Evolutionary conservation across 495 filamentous ascomycete genomes (phyloP).

Genomic region (Hyphodiscus hymeniophilus): DNA sequence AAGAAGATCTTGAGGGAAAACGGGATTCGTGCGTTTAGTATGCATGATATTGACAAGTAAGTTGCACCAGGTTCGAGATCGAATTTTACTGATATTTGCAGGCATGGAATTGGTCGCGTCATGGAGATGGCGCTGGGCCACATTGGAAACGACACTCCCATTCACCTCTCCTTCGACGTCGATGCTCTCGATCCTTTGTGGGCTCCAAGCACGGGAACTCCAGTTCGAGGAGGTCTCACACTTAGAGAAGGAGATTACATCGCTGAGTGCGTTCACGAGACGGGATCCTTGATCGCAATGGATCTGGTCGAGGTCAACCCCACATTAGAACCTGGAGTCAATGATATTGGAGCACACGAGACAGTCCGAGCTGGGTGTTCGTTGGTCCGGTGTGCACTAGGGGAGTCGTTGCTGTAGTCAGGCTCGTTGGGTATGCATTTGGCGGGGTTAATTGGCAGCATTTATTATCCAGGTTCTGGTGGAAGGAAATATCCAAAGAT

Average conservation of each 20-base stretch:
- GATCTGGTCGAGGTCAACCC: slow-evolving; percentile 98
- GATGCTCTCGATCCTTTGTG: slow-evolving; percentile 93
- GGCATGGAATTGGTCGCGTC: slow-evolving; percentile 84
- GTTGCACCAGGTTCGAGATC: background rate
- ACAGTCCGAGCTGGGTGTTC: slow-evolving; percentile 88
- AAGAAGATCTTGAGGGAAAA: slow-evolving; percentile 84
- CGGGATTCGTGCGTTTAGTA: slow-evolving; percentile 90
- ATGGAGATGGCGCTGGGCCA: slow-evolving; percentile 97
- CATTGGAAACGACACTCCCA: slow-evolving; percentile 87
- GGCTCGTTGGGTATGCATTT: background rate
- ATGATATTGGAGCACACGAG: slow-evolving; percentile 64
- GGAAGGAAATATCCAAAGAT: background rate
- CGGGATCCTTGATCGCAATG: slow-evolving; percentile 82
- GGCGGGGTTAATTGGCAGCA: background rate
- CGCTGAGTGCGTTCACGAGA: slow-evolving; percentile 91
- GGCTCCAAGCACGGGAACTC: slow-evolving; percentile 93
- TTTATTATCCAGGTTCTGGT: background rate
- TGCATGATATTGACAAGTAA: slow-evolving; percentile 93
- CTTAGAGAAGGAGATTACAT: slow-evolving; percentile 96
- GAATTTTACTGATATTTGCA: slow-evolving; percentile 20
- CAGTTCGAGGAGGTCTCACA: slow-evolving; percentile 91
- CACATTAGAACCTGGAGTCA: slow-evolving; percentile 51
- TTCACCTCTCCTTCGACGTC: slow-evolving; percentile 95
- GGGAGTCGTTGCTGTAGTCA: slow-evolving; percentile 71
- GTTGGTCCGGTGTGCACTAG: slow-evolving; percentile 82